Evolutionary conservation across 805 yeast species (phyloP).

Genomic region (Metschnikowia lachancei): DNA sequence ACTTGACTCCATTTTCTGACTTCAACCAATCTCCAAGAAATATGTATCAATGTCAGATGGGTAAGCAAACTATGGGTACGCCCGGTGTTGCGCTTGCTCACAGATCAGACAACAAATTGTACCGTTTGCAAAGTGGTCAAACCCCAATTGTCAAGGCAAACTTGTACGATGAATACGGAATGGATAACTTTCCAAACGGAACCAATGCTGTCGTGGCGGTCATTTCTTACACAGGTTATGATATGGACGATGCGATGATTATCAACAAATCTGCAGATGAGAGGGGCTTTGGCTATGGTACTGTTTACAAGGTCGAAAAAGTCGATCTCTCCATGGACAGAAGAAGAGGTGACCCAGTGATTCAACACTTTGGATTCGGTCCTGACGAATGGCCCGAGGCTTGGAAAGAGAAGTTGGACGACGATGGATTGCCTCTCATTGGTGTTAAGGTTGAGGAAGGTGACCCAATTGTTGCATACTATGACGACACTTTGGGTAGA

Average conservation of each 20-base stretch:
- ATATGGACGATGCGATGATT: conserved; percentile 99
- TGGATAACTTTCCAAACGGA: conserved; percentile 98
- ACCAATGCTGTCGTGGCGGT: conserved; percentile 98
- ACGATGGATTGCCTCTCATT: conserved; percentile 87
- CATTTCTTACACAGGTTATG: conserved; percentile 97
- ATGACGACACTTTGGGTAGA: conserved; percentile 84
- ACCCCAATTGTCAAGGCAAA: conserved; percentile 95
- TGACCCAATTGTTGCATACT: conserved; percentile 91
- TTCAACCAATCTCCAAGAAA: conserved; percentile 99
- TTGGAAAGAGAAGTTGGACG: conserved; percentile 86
- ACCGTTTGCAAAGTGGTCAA: conserved; percentile 91
- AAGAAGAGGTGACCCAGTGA: conserved; percentile 89
- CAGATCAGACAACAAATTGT: conserved; percentile 91
- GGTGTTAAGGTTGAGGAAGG: conserved; percentile 91
- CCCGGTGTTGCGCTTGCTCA: conserved; percentile 94
- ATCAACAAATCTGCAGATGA: conserved; percentile 96
- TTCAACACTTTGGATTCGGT: conserved; percentile 94
- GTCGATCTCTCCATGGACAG: conserved; percentile 75
- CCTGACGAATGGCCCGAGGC: conserved; percentile 86
- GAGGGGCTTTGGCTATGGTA: conserved; percentile 97
- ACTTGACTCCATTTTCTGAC: conserved; percentile 96
- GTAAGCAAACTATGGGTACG: conserved; percentile 99
- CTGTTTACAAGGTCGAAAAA: conserved; percentile 92
- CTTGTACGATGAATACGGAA: conserved; percentile 91
- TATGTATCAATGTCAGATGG: conserved; percentile 99